These are phyloP conservation scores for Blastobotrys proliferans DNA, from an alignment of 1,139 yeast species.

Conservation along the genomic window DNA sequence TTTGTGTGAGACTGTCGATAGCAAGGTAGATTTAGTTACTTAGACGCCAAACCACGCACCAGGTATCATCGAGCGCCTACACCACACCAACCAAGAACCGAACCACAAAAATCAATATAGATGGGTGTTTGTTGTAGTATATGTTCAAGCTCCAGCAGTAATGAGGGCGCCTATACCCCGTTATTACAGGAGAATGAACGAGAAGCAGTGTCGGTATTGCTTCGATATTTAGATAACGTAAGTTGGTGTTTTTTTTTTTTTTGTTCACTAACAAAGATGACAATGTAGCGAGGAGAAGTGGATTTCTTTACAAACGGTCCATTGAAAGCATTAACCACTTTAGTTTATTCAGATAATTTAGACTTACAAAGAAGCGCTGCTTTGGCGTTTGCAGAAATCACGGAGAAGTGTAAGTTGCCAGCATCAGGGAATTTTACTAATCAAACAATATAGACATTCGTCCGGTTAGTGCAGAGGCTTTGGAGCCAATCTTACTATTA, in stretches of 20 bases:
- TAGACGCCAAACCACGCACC: too few relatives aligned
- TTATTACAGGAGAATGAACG: slow-evolving; percentile 95
- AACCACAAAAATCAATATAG: background rate
- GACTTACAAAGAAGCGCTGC: slow-evolving; percentile 98
- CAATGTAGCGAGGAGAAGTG: slow-evolving; percentile 71
- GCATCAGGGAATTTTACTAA: background rate
- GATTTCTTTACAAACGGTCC: slow-evolving; percentile 80
- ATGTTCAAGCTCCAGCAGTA: slow-evolving; percentile 8
- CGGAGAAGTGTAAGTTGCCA: slow-evolving; percentile 57
- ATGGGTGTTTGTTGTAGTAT: slow-evolving; percentile 13
- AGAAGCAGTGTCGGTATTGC: slow-evolving; percentile 86
- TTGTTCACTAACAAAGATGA: slow-evolving; percentile 14
- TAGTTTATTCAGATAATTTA: slow-evolving; percentile 90
- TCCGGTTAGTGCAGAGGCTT: slow-evolving; percentile 83
- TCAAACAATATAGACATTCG: slow-evolving; percentile 40
- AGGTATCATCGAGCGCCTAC: too few relatives aligned
- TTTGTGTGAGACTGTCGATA: too few relatives aligned
- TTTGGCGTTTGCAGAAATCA: slow-evolving; percentile 95
- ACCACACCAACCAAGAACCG: too few relatives aligned
- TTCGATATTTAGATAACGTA: slow-evolving; percentile 80
- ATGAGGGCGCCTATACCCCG: slow-evolving; percentile 60
- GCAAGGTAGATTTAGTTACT: too few relatives aligned
- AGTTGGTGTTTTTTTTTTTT: slow-evolving; percentile 1
- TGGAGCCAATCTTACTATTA: slow-evolving; percentile 86
- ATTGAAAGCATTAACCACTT: slow-evolving; percentile 80